phyloP scores from a whole-genome alignment of 176 grass and related monocot species.

The Lolium rigidum region DNA sequence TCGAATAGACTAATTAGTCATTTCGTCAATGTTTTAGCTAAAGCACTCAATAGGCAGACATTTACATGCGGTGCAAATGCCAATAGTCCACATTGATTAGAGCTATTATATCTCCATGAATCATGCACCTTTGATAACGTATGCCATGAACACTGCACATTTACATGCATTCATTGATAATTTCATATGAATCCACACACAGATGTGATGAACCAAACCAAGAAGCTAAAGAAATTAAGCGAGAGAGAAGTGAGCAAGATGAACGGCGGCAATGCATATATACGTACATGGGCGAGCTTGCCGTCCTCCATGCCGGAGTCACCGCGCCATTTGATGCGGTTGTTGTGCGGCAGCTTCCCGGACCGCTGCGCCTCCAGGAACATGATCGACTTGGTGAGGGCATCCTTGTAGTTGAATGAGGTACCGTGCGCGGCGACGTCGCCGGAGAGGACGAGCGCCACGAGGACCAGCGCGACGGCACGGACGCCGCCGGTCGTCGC shows the following conservation, averaged over 20 bases:
- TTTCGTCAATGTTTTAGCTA: not conserved
- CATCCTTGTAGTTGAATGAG: constrained; percentile 74
- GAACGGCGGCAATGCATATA: not conserved
- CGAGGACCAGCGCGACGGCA: constrained; percentile 50
- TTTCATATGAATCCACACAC: not conserved
- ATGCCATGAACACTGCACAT: not conserved
- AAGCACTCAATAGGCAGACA: not conserved
- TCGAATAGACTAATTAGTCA: not conserved
- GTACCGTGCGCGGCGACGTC: constrained; percentile 23
- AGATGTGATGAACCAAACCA: not conserved
- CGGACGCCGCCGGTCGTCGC: constrained; percentile 3
- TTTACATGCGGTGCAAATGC: not conserved
- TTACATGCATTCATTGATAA: not conserved
- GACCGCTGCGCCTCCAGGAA: constrained; percentile 97
- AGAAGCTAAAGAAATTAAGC: not conserved
- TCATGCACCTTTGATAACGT: not conserved
- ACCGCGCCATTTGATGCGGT: constrained; percentile 88
- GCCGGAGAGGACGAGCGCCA: constrained; percentile 57
- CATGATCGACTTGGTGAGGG: constrained; percentile 80
- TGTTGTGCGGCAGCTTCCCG: constrained; percentile 78
- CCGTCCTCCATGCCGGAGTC: constrained; percentile 90
- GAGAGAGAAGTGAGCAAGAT: not conserved
- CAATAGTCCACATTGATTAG: not conserved
- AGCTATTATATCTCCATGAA: not conserved
- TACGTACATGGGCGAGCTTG: constrained; percentile 73